phyloP scores from a whole-genome alignment of 73 alveolate species.

The Stentor roeselii region DNA sequence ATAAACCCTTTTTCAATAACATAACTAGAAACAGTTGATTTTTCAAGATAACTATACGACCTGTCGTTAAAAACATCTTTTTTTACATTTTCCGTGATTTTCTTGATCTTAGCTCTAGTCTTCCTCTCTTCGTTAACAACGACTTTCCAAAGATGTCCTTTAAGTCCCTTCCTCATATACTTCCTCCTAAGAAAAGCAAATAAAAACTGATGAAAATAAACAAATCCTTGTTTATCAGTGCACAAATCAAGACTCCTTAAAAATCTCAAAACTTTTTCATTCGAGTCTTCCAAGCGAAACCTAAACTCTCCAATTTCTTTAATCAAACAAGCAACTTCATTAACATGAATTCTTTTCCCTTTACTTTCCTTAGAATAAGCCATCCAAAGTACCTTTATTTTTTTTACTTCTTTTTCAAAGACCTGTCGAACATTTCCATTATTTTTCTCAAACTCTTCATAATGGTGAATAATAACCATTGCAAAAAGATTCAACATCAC shows the following conservation, averaged over 20 bases:
- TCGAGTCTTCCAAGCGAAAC: constrained; percentile 16
- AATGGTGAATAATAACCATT: constrained; percentile 58
- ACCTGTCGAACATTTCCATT: constrained; percentile 51
- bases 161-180: constrained; percentile 19
- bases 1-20: no score
- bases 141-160: not conserved
- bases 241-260: constrained; percentile 26
- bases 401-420: constrained; percentile 44
- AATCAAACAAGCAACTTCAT: constrained; percentile 21
- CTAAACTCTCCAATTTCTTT: constrained; percentile 29
- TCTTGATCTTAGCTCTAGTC: not conserved
- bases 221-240: constrained; percentile 34
- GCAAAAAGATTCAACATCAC: constrained; percentile 65
- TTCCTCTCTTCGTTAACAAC: not conserved
- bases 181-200: constrained; percentile 38
- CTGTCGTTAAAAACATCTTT: no score
- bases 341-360: constrained; percentile 33
- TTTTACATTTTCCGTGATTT: no score
- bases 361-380: constrained; percentile 26
- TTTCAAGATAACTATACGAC: no score
- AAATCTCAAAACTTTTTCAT: constrained; percentile 32
- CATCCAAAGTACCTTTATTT: constrained; percentile 37
- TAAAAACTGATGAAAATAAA: constrained; percentile 41
- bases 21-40: no score
- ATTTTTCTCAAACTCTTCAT: constrained; percentile 50